A percentile compares a stretch with the other conserved stretches of the same genome.
These are phyloP conservation scores for Ploettnerulaceae sp. DNA, from an alignment of 2,329 filamentous ascomycete genomes.

Conservation along the genomic window DNA sequence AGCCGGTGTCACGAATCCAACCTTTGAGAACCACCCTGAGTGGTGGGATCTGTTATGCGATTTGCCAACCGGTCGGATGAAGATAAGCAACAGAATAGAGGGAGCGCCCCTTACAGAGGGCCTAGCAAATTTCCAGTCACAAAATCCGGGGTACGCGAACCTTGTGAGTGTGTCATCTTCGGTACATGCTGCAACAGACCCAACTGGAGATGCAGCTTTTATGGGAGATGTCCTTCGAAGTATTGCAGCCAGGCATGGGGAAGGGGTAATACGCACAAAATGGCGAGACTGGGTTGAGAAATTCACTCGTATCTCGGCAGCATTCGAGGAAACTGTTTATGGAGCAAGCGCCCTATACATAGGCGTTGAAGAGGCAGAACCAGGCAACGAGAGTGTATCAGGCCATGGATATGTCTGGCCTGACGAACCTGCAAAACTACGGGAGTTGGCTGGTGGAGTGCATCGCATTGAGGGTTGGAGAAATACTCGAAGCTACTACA, in stretches of 20 bases:
- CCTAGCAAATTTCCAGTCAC: constrained; percentile 79
- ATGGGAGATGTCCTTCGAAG: constrained; percentile 82
- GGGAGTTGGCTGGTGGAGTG: constrained; percentile 86
- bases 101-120: constrained; percentile 77
- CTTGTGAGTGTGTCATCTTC: constrained; percentile 40
- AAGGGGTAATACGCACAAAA: constrained; percentile 84
- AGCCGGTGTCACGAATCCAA: constrained; percentile 94
- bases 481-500: constrained; percentile 91
- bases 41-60: constrained; percentile 99
- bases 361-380: constrained; percentile 66
- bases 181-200: constrained; percentile 33
- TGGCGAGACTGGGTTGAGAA: constrained; percentile 94
- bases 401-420: constrained; percentile 96
- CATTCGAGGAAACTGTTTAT: constrained; percentile 94
- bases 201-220: constrained; percentile 83
- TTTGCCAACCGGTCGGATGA: constrained; percentile 84
- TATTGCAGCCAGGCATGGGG: constrained; percentile 80
- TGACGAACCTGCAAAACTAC: constrained; percentile 72
- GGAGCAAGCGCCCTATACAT: constrained; percentile 87
- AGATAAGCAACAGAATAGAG: constrained; percentile 88
- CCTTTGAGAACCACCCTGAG: constrained; percentile 88
- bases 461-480: constrained; percentile 95
- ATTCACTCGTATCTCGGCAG: constrained; percentile 86
- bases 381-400: constrained; percentile 52
- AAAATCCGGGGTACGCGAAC: constrained; percentile 55